phyloP scores from a whole-genome alignment of 169 alveolate species.

The Plasmodium vivax region DNA sequence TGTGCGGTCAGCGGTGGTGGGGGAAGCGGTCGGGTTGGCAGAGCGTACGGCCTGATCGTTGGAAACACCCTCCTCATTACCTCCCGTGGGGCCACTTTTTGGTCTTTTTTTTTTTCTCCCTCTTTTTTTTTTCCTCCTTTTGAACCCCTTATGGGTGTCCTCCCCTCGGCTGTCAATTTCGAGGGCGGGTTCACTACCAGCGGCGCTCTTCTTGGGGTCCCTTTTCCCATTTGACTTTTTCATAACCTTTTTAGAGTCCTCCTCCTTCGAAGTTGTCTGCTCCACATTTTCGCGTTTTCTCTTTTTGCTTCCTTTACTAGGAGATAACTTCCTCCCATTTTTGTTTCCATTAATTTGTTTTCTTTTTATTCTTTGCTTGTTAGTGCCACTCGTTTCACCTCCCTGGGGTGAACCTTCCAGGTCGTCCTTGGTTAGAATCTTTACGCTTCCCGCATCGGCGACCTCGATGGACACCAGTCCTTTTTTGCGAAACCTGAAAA shows the following conservation, averaged over 20 bases:
- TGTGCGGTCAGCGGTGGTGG: not conserved
- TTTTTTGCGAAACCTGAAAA: slow-evolving; percentile 44
- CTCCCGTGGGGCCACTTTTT: not conserved
- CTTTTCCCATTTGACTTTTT: slow-evolving; percentile 10
- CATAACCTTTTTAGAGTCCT: not conserved
- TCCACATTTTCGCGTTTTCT: not conserved
- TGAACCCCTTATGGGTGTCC: not conserved
- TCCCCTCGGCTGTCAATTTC: not conserved
- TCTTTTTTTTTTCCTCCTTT: slow-evolving; percentile 5
- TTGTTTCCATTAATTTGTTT: not conserved
- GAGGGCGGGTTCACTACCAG: not conserved
- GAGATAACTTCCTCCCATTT: not conserved
- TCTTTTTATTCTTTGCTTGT: not conserved
- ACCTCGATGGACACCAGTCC: slow-evolving; percentile 55
- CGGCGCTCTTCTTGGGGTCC: not conserved
- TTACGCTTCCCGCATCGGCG: slow-evolving; percentile 10
- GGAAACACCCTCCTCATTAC: not conserved
- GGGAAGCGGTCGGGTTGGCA: not conserved
- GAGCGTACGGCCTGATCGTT: not conserved
- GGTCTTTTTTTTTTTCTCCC: not conserved
- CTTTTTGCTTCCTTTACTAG: not conserved
- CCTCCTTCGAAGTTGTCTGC: not conserved
- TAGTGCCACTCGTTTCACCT: not conserved
- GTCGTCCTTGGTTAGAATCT: slow-evolving; percentile 18
- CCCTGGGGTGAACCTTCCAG: not conserved